A percentile compares a stretch with the other conserved stretches of the same genome.
These are phyloP conservation scores for Oryza longistaminata DNA, from an alignment of 176 grass and related monocot genomes.

Conservation along the genomic window DNA sequence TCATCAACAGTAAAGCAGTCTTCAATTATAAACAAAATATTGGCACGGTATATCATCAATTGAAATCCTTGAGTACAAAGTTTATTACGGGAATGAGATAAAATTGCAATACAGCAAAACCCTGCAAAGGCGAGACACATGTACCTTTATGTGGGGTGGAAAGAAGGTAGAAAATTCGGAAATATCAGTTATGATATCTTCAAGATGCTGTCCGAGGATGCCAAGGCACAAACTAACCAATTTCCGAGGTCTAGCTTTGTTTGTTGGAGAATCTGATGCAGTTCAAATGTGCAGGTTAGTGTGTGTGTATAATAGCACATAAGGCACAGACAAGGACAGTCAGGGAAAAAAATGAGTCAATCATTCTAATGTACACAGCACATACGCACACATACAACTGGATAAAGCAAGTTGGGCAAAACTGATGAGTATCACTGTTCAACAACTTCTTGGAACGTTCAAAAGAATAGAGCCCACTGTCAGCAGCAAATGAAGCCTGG, in stretches of 20 bases:
- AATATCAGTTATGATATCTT: conserved; percentile 81
- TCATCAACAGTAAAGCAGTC: background rate
- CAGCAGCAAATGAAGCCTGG: background rate
- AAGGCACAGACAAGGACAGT: background rate
- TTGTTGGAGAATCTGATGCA: conserved; percentile 64
- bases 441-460: background rate
- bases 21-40: background rate
- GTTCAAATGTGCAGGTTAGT: conserved; percentile 19
- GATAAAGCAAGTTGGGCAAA: background rate
- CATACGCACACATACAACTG: background rate
- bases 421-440: background rate
- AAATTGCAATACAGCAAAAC: conserved; percentile 12
- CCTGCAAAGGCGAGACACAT: background rate
- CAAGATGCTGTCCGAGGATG: conserved; percentile 82
- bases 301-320: background rate
- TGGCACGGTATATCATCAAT: background rate
- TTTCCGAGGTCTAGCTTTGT: conserved; percentile 64
- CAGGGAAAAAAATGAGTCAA: background rate
- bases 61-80: background rate
- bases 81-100: background rate
- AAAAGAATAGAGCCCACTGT: background rate
- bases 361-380: background rate
- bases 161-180: conserved; percentile 65
- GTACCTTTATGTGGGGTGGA: conserved; percentile 94
- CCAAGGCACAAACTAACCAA: conserved; percentile 85